A percentile compares a stretch with the other conserved stretches of the same genome.
These are phyloP conservation scores for Balakata baccata DNA, from an alignment of 345 rosid genomes.

Conservation along the genomic window DNA sequence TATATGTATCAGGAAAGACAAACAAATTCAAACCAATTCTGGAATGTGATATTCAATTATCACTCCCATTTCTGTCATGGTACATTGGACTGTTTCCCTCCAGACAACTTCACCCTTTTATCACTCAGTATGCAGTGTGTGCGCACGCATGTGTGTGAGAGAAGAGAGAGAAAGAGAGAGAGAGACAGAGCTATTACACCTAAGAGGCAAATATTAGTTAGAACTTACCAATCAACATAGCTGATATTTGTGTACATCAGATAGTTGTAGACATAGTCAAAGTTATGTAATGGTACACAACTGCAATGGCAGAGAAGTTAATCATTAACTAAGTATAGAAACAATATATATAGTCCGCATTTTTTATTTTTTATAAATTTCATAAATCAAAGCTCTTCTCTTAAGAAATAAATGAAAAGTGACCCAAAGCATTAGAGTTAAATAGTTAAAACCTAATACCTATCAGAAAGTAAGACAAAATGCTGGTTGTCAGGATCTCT, in stretches of 20 bases:
- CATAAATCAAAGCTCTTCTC: no score
- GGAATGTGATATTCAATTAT: not conserved
- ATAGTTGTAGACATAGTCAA: slow-evolving; percentile 84
- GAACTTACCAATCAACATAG: slow-evolving; percentile 78
- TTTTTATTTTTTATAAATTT: not conserved
- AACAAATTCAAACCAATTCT: not conserved
- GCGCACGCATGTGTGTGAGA: not conserved
- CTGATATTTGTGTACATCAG: slow-evolving; percentile 79
- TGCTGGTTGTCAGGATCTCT: slow-evolving; percentile 89
- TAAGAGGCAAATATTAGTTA: not conserved
- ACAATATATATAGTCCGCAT: not conserved
- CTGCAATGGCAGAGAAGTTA: slow-evolving; percentile 45
- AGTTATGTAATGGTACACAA: slow-evolving; percentile 83
- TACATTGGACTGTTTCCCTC: not conserved
- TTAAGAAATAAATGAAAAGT: not conserved
- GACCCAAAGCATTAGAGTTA: not conserved
- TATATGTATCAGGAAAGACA: slow-evolving; percentile 10
- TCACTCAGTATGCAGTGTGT: not conserved
- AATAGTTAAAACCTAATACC: slow-evolving; percentile 37
- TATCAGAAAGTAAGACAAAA: slow-evolving; percentile 95
- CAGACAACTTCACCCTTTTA: not conserved
- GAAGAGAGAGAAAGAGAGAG: not conserved
- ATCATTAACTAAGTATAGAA: slow-evolving; percentile 8
- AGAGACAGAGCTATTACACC: slow-evolving; percentile 1
- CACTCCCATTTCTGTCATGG: not conserved